These are phyloP conservation scores for Pythium graminicola DNA, from an alignment of 352 stramenopile genomes.

Conservation along the genomic window DNA sequence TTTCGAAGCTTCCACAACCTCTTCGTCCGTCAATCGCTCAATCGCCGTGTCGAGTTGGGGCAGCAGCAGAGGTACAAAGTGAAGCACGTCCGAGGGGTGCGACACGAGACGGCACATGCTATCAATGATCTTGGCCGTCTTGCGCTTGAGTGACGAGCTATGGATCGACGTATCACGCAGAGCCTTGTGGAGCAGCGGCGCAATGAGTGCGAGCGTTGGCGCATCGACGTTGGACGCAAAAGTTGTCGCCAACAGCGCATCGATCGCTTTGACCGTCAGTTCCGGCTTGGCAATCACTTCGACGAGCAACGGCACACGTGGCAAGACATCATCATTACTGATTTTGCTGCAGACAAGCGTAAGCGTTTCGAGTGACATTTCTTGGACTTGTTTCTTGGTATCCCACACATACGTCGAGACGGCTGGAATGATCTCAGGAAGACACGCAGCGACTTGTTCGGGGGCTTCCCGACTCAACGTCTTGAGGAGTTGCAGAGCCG, in stretches of 20 bases:
- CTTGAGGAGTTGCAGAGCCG: constrained; percentile 71
- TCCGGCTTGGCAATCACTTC: constrained; percentile 88
- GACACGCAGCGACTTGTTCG: constrained; percentile 62
- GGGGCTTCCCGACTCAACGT: constrained; percentile 61
- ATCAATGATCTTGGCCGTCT: constrained; percentile 90
- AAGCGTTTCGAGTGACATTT: constrained; percentile 61
- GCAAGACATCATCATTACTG: constrained; percentile 86
- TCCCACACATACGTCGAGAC: constrained; percentile 90
- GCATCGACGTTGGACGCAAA: constrained; percentile 91
- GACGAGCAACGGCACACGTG: constrained; percentile 86
- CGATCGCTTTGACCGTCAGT: constrained; percentile 87
- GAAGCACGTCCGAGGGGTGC: constrained; percentile 82
- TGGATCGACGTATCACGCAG: constrained; percentile 86
- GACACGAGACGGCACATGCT: constrained; percentile 90
- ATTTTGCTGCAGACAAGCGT: constrained; percentile 86
- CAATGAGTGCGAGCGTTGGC: constrained; percentile 86
- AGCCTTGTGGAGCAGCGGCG: constrained; percentile 88
- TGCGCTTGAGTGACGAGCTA: constrained; percentile 88
- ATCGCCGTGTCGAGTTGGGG: constrained; percentile 90
- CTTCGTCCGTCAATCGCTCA: constrained; percentile 88
- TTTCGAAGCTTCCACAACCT: constrained; percentile 73
- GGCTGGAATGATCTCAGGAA: constrained; percentile 88
- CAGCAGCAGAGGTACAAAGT: constrained; percentile 89
- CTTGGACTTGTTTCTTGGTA: constrained; percentile 91
- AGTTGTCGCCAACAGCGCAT: constrained; percentile 88